phyloP scores from a whole-genome alignment of 2,329 filamentous ascomycete species.

The Neocucurbitaria cava region DNA sequence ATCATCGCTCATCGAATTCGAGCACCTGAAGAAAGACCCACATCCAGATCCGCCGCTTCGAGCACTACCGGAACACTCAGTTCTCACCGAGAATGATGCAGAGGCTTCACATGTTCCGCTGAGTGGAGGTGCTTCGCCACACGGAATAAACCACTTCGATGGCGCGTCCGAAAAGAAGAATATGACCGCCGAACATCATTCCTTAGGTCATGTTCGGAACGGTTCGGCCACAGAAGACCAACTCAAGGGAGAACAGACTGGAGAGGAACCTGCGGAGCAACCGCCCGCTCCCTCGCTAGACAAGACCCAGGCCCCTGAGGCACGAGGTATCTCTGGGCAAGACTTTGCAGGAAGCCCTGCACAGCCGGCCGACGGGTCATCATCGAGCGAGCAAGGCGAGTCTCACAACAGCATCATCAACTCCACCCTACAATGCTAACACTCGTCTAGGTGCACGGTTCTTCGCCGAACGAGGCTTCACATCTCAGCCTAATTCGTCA shows the following conservation, averaged over 20 bases:
- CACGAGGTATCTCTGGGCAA: slow-evolving; percentile 1
- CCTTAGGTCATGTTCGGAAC: background rate
- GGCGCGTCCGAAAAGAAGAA: slow-evolving; percentile 1
- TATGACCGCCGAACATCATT: background rate
- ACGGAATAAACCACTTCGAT: background rate
- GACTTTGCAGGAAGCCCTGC: slow-evolving; percentile 5
- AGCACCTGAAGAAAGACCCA: slow-evolving; percentile 46
- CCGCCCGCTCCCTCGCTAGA: background rate
- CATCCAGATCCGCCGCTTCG: slow-evolving; percentile 41
- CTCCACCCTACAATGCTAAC: background rate
- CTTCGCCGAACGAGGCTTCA: background rate
- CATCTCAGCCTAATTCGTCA: slow-evolving; percentile 5
- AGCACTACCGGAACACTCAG: slow-evolving; percentile 47
- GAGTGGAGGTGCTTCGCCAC: slow-evolving; percentile 1
- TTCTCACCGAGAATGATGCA: slow-evolving; percentile 10
- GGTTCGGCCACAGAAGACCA: background rate
- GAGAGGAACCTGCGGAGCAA: background rate
- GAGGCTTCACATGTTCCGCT: background rate
- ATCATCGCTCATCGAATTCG: slow-evolving; percentile 53
- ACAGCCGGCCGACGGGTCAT: background rate
- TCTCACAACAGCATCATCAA: background rate
- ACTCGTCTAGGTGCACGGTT: background rate
- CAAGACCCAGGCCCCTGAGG: background rate
- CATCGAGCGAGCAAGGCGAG: background rate
- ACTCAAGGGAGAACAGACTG: background rate